These are phyloP conservation scores for Candida insectorum DNA, from an alignment of 805 yeast species.

Conservation along the genomic window DNA sequence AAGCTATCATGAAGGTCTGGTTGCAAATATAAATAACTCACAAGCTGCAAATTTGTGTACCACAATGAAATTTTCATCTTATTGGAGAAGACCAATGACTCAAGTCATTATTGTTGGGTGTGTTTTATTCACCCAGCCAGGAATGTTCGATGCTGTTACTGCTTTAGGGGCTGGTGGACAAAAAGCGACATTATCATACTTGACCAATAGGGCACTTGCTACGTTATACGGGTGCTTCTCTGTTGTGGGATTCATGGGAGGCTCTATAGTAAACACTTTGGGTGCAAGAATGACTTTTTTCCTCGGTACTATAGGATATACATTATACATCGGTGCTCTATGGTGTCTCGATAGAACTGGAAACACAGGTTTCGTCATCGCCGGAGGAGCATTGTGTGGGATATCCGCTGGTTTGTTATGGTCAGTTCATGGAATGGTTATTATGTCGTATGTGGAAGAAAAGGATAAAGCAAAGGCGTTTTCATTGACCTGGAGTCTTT, in stretches of 20 bases:
- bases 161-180: conserved; percentile 12
- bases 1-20: not conserved
- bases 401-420: conserved; percentile 13
- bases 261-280: conserved; percentile 10
- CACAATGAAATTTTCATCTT: too few relatives aligned
- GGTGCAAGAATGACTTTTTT: conserved; percentile 10
- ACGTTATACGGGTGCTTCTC: conserved; percentile 11
- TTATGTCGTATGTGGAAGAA: conserved; percentile 13
- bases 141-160: conserved; percentile 11
- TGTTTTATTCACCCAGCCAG: conserved; percentile 10
- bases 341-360: conserved; percentile 13
- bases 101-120: conserved; percentile 9
- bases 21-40: not conserved
- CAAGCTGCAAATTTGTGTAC: too few relatives aligned
- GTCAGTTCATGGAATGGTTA: conserved; percentile 13
- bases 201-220: conserved; percentile 9
- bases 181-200: conserved; percentile 5
- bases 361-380: conserved; percentile 10
- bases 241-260: conserved; percentile 11
- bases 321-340: conserved; percentile 14
- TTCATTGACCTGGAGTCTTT: conserved; percentile 13
- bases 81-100: conserved; percentile 7
- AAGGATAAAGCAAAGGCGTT: conserved; percentile 13
- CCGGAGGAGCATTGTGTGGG: conserved; percentile 12
- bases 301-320: conserved; percentile 13